A percentile compares a stretch with the other conserved stretches of the same genome.
These are phyloP conservation scores for Hypocreales sp. DNA, from an alignment of 2,329 filamentous ascomycete genomes.

Conservation along the genomic window DNA sequence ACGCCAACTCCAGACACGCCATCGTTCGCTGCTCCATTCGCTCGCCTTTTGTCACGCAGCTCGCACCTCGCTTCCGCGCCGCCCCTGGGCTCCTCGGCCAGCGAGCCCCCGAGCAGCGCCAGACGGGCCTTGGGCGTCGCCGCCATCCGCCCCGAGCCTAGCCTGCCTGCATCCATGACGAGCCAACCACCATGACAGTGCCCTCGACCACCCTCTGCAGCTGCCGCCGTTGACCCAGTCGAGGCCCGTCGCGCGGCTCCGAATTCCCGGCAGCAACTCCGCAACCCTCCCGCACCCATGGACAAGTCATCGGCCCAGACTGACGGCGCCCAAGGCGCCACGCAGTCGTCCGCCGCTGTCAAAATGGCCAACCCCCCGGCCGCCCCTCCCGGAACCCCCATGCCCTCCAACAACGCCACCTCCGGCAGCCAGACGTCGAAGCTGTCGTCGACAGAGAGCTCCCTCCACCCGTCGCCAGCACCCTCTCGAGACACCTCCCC, in stretches of 20 bases:
- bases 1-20: constrained; percentile 1
- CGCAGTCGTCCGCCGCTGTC: constrained; percentile 6
- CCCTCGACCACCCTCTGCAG: constrained; percentile 8
- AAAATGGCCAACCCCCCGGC: constrained; percentile 6
- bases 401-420: constrained; percentile 6
- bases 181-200: constrained; percentile 20
- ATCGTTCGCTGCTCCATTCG: constrained; percentile 1
- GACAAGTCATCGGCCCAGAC: constrained; percentile 15
- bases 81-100: too few species aligned
- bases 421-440: constrained; percentile 16
- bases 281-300: constrained; percentile 15
- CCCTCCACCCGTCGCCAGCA: constrained; percentile 19
- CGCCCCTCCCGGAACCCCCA: constrained; percentile 3
- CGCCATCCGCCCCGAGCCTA: too few species aligned
- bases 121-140: constrained; percentile 3
- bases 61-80: not conserved
- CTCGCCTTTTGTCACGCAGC: too few species aligned
- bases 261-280: constrained; percentile 14
- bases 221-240: constrained; percentile 12
- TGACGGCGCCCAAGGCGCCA: constrained; percentile 5
- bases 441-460: constrained; percentile 20
- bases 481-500: constrained; percentile 33
- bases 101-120: too few species aligned
- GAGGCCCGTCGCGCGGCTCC: constrained; percentile 16
- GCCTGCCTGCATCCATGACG: constrained; percentile 14